Evolutionary conservation across 2,329 filamentous ascomycete genomes (phyloP).

Genomic region (Fusarium algeriense): DNA sequence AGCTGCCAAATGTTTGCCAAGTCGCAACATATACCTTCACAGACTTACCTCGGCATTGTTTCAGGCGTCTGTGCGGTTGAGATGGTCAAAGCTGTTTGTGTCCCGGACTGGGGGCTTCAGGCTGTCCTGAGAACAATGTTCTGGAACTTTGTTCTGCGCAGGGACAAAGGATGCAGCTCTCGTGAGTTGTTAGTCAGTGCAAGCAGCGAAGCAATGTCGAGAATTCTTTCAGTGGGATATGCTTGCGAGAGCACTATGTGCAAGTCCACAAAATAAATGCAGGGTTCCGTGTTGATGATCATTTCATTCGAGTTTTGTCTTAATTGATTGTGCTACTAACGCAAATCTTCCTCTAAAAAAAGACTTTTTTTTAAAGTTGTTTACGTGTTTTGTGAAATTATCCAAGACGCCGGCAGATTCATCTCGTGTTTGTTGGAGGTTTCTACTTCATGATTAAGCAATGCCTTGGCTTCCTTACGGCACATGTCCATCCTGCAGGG

Average conservation of each 20-base stretch:
- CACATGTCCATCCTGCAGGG: constrained; percentile 12
- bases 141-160: constrained; percentile 23
- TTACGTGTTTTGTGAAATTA: not conserved
- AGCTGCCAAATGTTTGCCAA: constrained; percentile 29
- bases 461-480: constrained; percentile 7
- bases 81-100: constrained; percentile 18
- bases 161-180: constrained; percentile 10
- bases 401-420: constrained; percentile 1
- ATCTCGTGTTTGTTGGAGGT: constrained; percentile 3
- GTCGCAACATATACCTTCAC: constrained; percentile 19
- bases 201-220: not conserved
- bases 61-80: constrained; percentile 30
- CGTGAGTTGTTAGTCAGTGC: not conserved
- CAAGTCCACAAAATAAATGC: constrained; percentile 2
- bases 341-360: not conserved
- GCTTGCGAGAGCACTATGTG: not conserved
- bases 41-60: constrained; percentile 26
- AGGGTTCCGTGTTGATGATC: constrained; percentile 14
- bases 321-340: constrained; percentile 6
- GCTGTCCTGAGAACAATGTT: constrained; percentile 23
- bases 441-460: constrained; percentile 2
- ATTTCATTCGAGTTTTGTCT: constrained; percentile 27
- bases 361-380: not conserved
- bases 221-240: not conserved
- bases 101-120: constrained; percentile 17